Base-by-base conservation (phyloP, 2,329 filamentous ascomycete genomes). In the Diaporthe caulivora region DNA sequence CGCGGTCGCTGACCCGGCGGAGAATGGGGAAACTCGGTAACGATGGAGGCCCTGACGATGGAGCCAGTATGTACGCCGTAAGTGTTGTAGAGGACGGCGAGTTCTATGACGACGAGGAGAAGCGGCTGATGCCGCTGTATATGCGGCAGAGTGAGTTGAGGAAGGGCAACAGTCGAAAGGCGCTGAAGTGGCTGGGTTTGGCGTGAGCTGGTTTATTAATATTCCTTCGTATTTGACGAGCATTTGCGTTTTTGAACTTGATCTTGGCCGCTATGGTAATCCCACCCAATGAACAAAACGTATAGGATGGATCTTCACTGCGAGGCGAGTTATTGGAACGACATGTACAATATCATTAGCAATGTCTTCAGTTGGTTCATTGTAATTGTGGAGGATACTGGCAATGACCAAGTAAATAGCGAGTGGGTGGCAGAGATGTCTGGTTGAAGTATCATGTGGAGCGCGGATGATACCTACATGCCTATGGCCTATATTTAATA, bases 181-280 rank as follows among this genome's bases (percentile, higher is more conserved):
- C 82, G 21, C 72, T 84, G 72, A 81, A 79, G 75, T 83, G 80
- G 81, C 77, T 84, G 54, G 83, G 83, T 9, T n/a, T 80, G 42
- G 74, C 60, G 21, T 78, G 70, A 70, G 37, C 26, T 26, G 18
- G 11, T 6, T 5, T 40, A 4, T n/a, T 53, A 9, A 51, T 34
- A 31, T 37, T 11, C 31, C n/a, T 21, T 53, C 18, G 51, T 24
- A 44, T 62, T 31, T 31, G 6, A 40, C 9, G 31, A 42, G 31
- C 31, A 60, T 51, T 40, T 6, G 26, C 10, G 5, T 40, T 47
- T n/a, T 9, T 42, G 18, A 7, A 3, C n/a, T 44, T 2, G 0
- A 31, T 10, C 5, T 47, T 29, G 44, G 31, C 53, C 42, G 44
- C 44, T 21, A 18, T 26, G 18, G 6, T 13, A 9, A 11, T 7